Conservation (phyloP, 805 yeast species). For the Nakazawaea holstii region DNA sequence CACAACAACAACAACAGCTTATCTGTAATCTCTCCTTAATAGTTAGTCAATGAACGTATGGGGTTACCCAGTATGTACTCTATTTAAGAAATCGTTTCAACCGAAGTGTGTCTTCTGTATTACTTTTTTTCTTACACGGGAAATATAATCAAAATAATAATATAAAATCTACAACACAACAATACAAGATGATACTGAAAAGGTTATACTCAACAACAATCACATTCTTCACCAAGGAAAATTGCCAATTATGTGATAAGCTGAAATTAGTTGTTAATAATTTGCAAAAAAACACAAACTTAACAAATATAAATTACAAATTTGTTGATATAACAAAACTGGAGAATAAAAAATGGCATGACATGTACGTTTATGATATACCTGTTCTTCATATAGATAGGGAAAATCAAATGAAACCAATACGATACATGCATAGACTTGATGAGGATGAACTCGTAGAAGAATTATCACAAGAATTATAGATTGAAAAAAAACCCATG, state of each 20-base stretch:
- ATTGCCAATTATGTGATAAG: slow-evolving; percentile 64
- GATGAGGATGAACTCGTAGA: slow-evolving; percentile 48
- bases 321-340: slow-evolving; percentile 56
- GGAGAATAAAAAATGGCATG: slow-evolving; percentile 61
- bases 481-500: no score
- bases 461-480: slow-evolving; percentile 37
- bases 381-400: slow-evolving; percentile 72
- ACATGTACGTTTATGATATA: slow-evolving; percentile 66
- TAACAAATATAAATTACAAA: slow-evolving; percentile 26
- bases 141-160: no score
- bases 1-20: no score
- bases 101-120: no score
- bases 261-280: slow-evolving; percentile 48
- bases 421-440: slow-evolving; percentile 66
- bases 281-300: slow-evolving; percentile 30
- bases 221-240: slow-evolving; percentile 63
- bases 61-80: no score
- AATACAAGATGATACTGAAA: neutral
- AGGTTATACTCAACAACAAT: slow-evolving; percentile 22
- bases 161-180: no score
- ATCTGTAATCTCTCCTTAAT: no score
- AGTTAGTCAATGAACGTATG: no score
- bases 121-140: no score
- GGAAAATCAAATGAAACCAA: slow-evolving; percentile 36
- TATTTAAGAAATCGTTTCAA: no score